These are phyloP conservation scores for Apiospora phragmitis DNA, from an alignment of 2,329 filamentous ascomycete species.

Conservation along the genomic window DNA sequence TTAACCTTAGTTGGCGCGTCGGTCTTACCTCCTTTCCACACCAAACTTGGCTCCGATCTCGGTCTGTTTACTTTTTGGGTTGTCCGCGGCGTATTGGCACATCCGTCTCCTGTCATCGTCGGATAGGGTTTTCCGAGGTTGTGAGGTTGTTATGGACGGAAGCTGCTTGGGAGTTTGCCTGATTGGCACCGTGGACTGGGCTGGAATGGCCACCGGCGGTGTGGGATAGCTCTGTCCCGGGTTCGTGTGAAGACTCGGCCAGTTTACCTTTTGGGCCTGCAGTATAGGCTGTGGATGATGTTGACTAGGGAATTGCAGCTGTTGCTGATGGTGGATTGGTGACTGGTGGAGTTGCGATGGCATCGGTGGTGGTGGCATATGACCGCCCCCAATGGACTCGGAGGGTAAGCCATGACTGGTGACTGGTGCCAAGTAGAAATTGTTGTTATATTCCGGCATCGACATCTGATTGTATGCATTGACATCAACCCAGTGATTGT, in stretches of 20 bases:
- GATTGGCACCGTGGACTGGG: conserved; percentile 49
- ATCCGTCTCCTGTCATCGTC: conserved; percentile 88
- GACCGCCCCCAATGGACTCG: conserved; percentile 45
- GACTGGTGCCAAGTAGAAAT: conserved; percentile 60
- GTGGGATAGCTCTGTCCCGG: conserved; percentile 59
- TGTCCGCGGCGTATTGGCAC: conserved; percentile 90
- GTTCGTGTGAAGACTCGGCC: conserved; percentile 82
- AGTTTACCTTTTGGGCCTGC: conserved; percentile 35
- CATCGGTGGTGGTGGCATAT: conserved; percentile 60
- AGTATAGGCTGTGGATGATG: background rate
- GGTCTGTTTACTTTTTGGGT: conserved; percentile 89
- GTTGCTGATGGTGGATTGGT: conserved; percentile 35
- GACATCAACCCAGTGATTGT: conserved; percentile 57
- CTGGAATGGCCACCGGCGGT: conserved; percentile 59
- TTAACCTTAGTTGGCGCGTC: conserved; percentile 8
- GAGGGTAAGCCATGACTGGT: conserved; percentile 45
- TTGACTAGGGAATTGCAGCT: conserved; percentile 22
- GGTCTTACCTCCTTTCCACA: conserved; percentile 87
- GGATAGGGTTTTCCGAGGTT: conserved; percentile 83
- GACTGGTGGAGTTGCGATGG: conserved; percentile 57
- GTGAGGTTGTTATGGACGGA: conserved; percentile 55
- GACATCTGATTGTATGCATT: conserved; percentile 67
- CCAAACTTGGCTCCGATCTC: conserved; percentile 96
- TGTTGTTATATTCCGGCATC: conserved; percentile 66
- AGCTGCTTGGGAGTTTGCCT: conserved; percentile 50